Evolutionary conservation across 768 basidiomycete genomes (phyloP).

Genomic region (Russula brevipes): DNA sequence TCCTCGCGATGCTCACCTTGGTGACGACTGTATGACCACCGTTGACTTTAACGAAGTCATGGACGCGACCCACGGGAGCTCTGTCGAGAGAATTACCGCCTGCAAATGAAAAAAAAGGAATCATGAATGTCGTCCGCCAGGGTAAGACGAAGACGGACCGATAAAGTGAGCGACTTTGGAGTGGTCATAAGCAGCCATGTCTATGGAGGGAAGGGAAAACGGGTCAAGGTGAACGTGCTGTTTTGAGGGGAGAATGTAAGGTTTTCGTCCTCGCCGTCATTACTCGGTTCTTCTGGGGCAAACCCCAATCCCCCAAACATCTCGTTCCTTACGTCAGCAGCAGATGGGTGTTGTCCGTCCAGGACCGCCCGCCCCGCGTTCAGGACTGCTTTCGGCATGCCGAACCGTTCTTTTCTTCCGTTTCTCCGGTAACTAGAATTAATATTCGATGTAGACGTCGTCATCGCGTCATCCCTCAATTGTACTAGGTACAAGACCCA

Average conservation of each 20-base stretch:
- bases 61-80: slow-evolving; percentile 70
- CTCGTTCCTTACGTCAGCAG: slow-evolving; percentile 21
- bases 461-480: no score
- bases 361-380: no score
- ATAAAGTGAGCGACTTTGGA: slow-evolving; percentile 60
- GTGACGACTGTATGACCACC: slow-evolving; percentile 99
- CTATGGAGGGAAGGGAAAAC: neutral
- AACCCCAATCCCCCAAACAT: slow-evolving; percentile 25
- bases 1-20: slow-evolving; percentile 57
- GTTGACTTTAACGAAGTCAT: slow-evolving; percentile 85
- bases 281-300: slow-evolving; percentile 23
- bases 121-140: slow-evolving; percentile 12
- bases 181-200: slow-evolving; percentile 45
- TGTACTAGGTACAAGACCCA: no score
- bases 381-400: neutral
- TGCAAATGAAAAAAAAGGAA: slow-evolving; percentile 33
- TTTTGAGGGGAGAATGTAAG: slow-evolving; percentile 4
- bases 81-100: slow-evolving; percentile 91
- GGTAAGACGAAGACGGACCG: slow-evolving; percentile 37
- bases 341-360: neutral
- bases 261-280: slow-evolving; percentile 9
- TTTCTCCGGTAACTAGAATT: no score
- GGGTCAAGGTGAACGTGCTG: slow-evolving; percentile 9
- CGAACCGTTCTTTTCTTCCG: no score
- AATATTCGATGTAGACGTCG: no score